These are phyloP conservation scores for Urtica urens DNA, from an alignment of 306 rosid genomes.

Conservation along the genomic window DNA sequence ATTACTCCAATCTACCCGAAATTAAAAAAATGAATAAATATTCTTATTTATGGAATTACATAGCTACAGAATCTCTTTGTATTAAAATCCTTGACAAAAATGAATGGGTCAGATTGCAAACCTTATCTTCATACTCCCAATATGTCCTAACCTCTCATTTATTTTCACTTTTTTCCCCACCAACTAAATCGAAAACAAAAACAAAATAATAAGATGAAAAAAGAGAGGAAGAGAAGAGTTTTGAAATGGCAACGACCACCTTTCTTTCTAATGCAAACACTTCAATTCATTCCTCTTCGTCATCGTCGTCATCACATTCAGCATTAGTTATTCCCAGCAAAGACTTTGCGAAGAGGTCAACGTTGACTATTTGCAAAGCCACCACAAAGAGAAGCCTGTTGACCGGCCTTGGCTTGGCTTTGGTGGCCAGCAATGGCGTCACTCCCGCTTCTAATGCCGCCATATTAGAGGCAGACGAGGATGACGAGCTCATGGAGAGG, in stretches of 20 bases:
- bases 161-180: slow-evolving; percentile 35
- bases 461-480: slow-evolving; percentile 92
- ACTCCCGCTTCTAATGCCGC: slow-evolving; percentile 60
- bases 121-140: slow-evolving; percentile 63
- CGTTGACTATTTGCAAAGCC: slow-evolving; percentile 13
- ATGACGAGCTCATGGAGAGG: slow-evolving; percentile 73
- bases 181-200: slow-evolving; percentile 11
- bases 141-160: slow-evolving; percentile 22
- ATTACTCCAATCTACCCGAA: too few species aligned
- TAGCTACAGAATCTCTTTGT: too few species aligned
- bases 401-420: slow-evolving; percentile 35
- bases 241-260: slow-evolving; percentile 54
- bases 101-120: slow-evolving; percentile 55
- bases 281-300: slow-evolving; percentile 29
- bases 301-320: slow-evolving; percentile 16
- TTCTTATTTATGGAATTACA: too few species aligned
- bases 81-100: slow-evolving; percentile 10
- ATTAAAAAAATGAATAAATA: too few species aligned
- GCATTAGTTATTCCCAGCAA: slow-evolving; percentile 18
- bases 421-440: slow-evolving; percentile 33
- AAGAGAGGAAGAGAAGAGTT: not conserved
- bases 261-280: slow-evolving; percentile 55
- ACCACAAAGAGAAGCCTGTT: slow-evolving; percentile 57
- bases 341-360: slow-evolving; percentile 35
- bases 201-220: not conserved